These are phyloP conservation scores for Entomortierella chlamydospora DNA, from an alignment of 192 early-diverging fungal genomes.

Conservation along the genomic window DNA sequence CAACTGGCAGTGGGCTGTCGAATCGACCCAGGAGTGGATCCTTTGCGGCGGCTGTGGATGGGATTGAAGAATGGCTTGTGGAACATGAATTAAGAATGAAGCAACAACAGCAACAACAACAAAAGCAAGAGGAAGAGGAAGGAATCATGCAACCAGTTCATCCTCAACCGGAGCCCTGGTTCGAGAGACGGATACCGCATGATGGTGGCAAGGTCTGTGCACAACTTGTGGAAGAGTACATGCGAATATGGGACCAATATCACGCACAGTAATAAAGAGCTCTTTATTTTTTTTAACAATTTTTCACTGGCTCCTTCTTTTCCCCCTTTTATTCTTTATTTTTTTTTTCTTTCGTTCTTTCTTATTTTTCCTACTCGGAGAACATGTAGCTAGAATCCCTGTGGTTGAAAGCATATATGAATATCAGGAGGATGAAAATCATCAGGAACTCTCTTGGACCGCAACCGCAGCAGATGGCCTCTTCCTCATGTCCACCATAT, in stretches of 20 bases:
- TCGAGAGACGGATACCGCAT: slow-evolving; percentile 39
- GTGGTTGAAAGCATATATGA: too few species aligned
- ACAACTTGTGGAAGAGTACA: slow-evolving; percentile 30
- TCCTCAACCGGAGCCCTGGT: slow-evolving; percentile 8
- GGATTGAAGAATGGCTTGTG: not conserved
- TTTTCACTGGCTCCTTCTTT: too few species aligned
- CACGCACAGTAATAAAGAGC: not conserved
- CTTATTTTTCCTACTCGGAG: not conserved
- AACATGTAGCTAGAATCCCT: too few species aligned
- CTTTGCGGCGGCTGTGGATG: not conserved
- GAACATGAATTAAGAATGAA: not conserved
- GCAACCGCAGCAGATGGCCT: too few species aligned
- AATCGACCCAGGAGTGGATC: slow-evolving; percentile 3
- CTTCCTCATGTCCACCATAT: too few species aligned
- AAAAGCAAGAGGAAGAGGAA: not conserved
- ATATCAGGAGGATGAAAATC: too few species aligned
- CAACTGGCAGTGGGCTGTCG: not conserved
- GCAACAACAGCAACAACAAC: not conserved
- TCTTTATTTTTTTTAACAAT: too few species aligned
- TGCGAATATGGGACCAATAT: slow-evolving; percentile 30
- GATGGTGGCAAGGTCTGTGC: slow-evolving; percentile 43
- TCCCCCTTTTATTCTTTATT: too few species aligned
- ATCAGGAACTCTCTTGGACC: too few species aligned
- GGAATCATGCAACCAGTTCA: not conserved
- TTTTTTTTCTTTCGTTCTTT: not conserved